Evolutionary conservation across 441 rosid genomes (phyloP).

Genomic region (California macrophylla): DNA sequence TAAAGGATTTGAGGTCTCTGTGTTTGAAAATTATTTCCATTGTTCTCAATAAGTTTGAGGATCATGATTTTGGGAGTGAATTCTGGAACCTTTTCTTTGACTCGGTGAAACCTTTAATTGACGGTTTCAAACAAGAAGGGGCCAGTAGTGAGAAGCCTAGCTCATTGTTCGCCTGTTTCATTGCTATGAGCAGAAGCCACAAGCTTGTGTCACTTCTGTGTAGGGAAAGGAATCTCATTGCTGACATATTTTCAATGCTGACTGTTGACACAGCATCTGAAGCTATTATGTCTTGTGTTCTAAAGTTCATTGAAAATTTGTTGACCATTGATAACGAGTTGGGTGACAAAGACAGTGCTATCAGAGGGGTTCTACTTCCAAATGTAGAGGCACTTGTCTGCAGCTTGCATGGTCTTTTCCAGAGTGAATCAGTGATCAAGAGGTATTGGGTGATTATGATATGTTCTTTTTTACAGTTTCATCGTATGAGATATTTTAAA

Average conservation of each 20-base stretch:
- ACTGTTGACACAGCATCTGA: constrained; percentile 63
- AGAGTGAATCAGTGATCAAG: constrained; percentile 39
- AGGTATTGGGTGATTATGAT: constrained; percentile 39
- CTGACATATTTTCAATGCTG: constrained; percentile 77
- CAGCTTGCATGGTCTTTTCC: constrained; percentile 67
- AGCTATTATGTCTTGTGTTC: constrained; percentile 56
- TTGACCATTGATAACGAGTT: constrained; percentile 56
- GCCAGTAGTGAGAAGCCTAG: constrained; percentile 95
- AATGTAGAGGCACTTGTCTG: constrained; percentile 51
- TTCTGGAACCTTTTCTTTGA: constrained; percentile 83
- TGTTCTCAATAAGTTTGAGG: constrained; percentile 74
- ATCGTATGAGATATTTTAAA: not conserved
- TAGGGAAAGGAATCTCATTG: constrained; percentile 60
- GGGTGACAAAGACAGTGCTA: constrained; percentile 36
- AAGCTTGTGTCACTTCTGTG: constrained; percentile 46
- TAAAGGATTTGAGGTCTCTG: constrained; percentile 74
- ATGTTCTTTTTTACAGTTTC: not conserved
- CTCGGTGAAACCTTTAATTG: constrained; percentile 61
- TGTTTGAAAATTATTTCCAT: constrained; percentile 64
- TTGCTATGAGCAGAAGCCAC: constrained; percentile 81
- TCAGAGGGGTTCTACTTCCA: constrained; percentile 40
- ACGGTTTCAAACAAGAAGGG: constrained; percentile 80
- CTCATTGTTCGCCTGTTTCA: constrained; percentile 76
- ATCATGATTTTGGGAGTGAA: constrained; percentile 59
- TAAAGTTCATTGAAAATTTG: constrained; percentile 74